Evolutionary conservation across 106 monocot genomes (phyloP).

Genomic region (Allium fistulosum): DNA sequence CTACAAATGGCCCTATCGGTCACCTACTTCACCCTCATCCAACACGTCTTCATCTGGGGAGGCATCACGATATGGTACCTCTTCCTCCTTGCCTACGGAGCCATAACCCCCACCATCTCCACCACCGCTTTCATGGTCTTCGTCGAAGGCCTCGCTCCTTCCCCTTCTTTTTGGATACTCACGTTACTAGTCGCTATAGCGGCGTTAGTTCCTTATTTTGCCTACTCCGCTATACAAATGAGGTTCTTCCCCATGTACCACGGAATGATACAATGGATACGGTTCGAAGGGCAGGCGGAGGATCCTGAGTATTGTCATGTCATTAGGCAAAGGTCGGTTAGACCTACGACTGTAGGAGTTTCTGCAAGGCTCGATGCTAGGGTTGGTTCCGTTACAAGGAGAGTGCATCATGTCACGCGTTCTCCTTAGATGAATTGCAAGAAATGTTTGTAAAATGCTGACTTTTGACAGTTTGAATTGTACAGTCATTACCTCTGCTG

Average conservation of each 20-base stretch:
- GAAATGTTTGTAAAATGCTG: no score
- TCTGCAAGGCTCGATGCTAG: conserved; percentile 76
- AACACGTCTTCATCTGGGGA: conserved; percentile 93
- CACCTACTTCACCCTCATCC: conserved; percentile 84
- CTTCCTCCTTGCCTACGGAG: conserved; percentile 59
- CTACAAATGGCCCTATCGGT: conserved; percentile 87
- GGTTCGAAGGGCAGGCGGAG: conserved; percentile 43
- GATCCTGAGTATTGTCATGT: conserved; percentile 71
- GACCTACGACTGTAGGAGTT: conserved; percentile 65
- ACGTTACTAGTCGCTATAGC: conserved; percentile 65
- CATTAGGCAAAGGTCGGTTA: conserved; percentile 59
- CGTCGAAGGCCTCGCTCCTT: conserved; percentile 45
- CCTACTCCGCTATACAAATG: conserved; percentile 54
- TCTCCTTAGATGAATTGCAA: not conserved
- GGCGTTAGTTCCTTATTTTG: conserved; percentile 67
- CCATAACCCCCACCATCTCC: conserved; percentile 41
- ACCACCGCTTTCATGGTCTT: conserved; percentile 65
- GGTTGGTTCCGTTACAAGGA: conserved; percentile 17
- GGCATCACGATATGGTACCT: conserved; percentile 79
- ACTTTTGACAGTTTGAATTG: no score
- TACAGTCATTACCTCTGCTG: no score
- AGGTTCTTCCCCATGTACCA: conserved; percentile 93
- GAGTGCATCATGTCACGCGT: conserved; percentile 7
- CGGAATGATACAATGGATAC: conserved; percentile 84
- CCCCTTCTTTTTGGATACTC: conserved; percentile 54